Percentiles rank a stretch among this genome's conserved stretches.
phyloP scores from a whole-genome alignment of 2,329 filamentous ascomycete genomes.

The Beauveria asiatica region DNA sequence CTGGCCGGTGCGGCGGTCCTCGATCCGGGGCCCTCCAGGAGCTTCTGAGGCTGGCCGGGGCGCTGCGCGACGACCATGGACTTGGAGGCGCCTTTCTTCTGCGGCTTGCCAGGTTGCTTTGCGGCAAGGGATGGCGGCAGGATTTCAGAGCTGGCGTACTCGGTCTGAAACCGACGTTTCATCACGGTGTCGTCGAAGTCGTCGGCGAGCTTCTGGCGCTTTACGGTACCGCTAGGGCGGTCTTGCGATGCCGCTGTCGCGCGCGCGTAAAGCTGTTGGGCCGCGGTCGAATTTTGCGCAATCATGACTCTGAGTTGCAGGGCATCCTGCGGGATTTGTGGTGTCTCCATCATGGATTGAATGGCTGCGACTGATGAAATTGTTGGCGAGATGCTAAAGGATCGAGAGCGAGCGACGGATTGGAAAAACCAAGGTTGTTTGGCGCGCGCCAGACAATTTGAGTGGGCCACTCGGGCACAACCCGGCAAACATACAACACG shows the following conservation, averaged over 20 bases:
- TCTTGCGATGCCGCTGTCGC: slow-evolving; percentile 14
- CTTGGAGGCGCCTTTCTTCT: slow-evolving; percentile 33
- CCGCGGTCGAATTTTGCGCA: slow-evolving; percentile 25
- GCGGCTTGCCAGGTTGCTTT: slow-evolving; percentile 54
- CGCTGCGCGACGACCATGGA: slow-evolving; percentile 31
- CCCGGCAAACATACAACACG: neutral
- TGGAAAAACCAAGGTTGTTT: neutral
- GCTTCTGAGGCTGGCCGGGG: slow-evolving; percentile 24
- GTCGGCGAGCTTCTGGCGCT: slow-evolving; percentile 32
- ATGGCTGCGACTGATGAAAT: neutral
- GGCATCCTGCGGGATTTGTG: slow-evolving; percentile 24
- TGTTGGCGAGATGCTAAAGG: neutral
- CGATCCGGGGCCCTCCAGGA: slow-evolving; percentile 34
- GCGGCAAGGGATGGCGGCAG: slow-evolving; percentile 71
- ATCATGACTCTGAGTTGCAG: slow-evolving; percentile 27
- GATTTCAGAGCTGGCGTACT: slow-evolving; percentile 71
- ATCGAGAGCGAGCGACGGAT: neutral
- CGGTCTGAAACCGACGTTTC: slow-evolving; percentile 50
- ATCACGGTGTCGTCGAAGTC: slow-evolving; percentile 25
- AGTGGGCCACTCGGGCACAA: neutral
- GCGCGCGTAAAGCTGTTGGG: slow-evolving; percentile 25
- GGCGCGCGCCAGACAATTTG: neutral
- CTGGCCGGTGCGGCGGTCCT: slow-evolving; percentile 25
- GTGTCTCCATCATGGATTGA: slow-evolving; percentile 25
- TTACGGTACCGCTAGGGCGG: slow-evolving; percentile 18